Evolutionary conservation across 352 stramenopile genomes (phyloP), one percentile per base, ranked within the genome.

Genomic region (Globisporangium paroecandrum): DNA sequence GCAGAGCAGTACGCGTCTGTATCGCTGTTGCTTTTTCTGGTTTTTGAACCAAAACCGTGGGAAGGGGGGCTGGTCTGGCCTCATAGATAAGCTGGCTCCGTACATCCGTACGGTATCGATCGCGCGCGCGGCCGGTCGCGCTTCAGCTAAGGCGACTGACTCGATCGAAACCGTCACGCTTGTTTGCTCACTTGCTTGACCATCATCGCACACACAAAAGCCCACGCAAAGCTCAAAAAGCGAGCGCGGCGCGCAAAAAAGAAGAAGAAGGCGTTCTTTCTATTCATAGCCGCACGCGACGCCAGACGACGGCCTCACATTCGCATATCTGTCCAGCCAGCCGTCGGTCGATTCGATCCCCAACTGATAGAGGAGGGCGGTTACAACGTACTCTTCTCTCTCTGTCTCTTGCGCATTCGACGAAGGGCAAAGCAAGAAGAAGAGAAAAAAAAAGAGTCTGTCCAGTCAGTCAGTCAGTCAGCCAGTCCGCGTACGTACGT

Each of bases 271-370:
- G 58, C 58, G 13, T 58, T 58, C 60, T 15, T 65, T 66, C 60
- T 66, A 66, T 59, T 58, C 60, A 36, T 66, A 32, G 36, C 57
- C 27, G 12, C n/a, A 47, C 27, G 5, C 32, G 29, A 60, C 54
- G 27, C 13, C 18, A 12, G 13, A 58, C n/a, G 34, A 20, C 20
- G 18, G 58, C 34, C 32, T 25, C 38, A 56, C 56, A 54, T 27
- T 64, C 38, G 4, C 54, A 41, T 46, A 41, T 46, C 38, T 4
- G 18, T 18, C 38, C 38, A 46, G 38, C 38, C 38, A 18, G 13
- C 38, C 38, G 38, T 20, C 38, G 38, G 38, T 46, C 13, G 38
- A 46, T 20, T 29, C 29, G 29, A 32, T 32, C 29, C 29, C 54
- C 15, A 13, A 24, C 41, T 49, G 41, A 49, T 49, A 49, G 22